Percentiles rank a stretch among this genome's conserved stretches.
Evolutionary conservation across 2,329 filamentous ascomycete species (phyloP).

Genomic region (Podosphaera xanthii): DNA sequence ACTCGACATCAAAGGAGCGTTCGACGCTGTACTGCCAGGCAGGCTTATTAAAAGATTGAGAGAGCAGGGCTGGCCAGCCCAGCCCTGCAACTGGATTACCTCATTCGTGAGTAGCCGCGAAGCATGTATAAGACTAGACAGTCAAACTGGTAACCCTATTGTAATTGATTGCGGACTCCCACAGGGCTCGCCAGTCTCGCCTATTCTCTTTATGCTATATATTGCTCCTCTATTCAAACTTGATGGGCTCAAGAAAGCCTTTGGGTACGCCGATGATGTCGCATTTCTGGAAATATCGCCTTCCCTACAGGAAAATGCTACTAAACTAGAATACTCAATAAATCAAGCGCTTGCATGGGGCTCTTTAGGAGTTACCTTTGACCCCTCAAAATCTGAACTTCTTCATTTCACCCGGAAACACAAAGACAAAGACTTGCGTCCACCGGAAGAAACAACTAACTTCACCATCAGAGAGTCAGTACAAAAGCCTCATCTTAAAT

Average conservation of each 20-base stretch:
- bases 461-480: background rate
- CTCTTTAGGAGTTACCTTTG: background rate
- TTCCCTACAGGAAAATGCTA: background rate
- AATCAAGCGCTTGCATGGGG: background rate
- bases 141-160: background rate
- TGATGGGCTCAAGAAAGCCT: background rate
- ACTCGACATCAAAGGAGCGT: background rate
- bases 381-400: background rate
- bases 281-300: background rate
- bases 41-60: background rate
- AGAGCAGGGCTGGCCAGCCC: background rate
- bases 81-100: background rate
- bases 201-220: background rate
- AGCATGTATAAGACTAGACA: background rate
- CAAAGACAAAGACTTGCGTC: background rate
- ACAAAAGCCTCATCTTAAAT: background rate
- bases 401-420: background rate
- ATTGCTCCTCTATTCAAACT: background rate
- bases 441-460: background rate
- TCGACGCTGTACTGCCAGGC: background rate
- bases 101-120: background rate
- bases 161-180: background rate
- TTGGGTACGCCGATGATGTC: background rate
- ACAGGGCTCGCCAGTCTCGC: background rate
- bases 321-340: background rate